Conservation (phyloP, 805 yeast species). For the Metschnikowia amazonensis region DNA sequence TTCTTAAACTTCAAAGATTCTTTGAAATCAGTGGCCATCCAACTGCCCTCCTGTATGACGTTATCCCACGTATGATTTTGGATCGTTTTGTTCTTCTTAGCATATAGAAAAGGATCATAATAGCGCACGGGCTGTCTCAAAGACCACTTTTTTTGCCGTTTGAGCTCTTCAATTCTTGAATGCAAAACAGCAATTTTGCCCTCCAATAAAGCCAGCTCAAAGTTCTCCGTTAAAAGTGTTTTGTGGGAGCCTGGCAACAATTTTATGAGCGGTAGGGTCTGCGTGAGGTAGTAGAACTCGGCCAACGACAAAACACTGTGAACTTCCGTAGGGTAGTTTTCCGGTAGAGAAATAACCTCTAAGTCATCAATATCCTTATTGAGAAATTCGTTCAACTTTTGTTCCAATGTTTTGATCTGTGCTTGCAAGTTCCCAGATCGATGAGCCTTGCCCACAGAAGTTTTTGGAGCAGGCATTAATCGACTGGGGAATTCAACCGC, state of each 20-base stretch:
- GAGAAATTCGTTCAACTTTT: constrained; percentile 23
- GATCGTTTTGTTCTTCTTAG: constrained; percentile 22
- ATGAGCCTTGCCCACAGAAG: neutral
- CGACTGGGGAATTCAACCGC: constrained; percentile 11
- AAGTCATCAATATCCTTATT: constrained; percentile 27
- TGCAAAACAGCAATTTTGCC: constrained; percentile 88
- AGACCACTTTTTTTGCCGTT: constrained; percentile 86
- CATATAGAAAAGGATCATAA: constrained; percentile 56
- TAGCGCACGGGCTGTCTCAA: constrained; percentile 75
- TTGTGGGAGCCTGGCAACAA: constrained; percentile 83
- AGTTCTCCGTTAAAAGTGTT: constrained; percentile 77
- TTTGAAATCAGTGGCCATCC: constrained; percentile 77
- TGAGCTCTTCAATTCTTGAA: constrained; percentile 87
- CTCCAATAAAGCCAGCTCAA: constrained; percentile 79
- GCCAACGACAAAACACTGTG: constrained; percentile 60
- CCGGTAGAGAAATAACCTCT: constrained; percentile 40
- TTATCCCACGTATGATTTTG: constrained; percentile 67
- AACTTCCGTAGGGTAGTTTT: constrained; percentile 38
- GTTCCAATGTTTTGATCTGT: constrained; percentile 21
- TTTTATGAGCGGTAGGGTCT: constrained; percentile 79
- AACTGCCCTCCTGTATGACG: constrained; percentile 70
- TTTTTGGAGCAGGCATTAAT: constrained; percentile 3
- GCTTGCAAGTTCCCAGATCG: constrained; percentile 15
- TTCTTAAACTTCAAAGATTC: constrained; percentile 67
- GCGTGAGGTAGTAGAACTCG: constrained; percentile 82